A percentile compares a stretch with the other conserved stretches of the same genome.
Evolutionary conservation across 805 yeast species (phyloP).

Genomic region (Candida silvicultrix): DNA sequence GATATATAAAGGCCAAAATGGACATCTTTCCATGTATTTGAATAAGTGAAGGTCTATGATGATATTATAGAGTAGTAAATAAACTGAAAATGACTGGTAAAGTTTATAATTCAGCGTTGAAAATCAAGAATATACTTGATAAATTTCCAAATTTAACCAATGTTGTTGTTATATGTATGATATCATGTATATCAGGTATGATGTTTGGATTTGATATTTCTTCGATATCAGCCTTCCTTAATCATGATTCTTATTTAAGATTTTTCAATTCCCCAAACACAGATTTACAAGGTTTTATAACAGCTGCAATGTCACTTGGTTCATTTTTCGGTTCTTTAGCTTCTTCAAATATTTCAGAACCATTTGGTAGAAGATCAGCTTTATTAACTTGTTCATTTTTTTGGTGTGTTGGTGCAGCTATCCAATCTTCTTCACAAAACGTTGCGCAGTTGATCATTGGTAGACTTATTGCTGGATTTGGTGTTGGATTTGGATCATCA

Average conservation of each 20-base stretch:
- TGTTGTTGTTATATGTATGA: constrained; percentile 46
- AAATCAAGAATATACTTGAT: neutral
- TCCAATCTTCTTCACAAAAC: constrained; percentile 41
- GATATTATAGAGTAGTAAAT: too few species aligned
- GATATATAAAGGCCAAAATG: too few species aligned
- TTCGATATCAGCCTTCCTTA: constrained; percentile 61
- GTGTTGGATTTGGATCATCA: constrained; percentile 60
- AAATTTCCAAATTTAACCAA: constrained; percentile 31
- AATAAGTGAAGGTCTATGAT: too few species aligned
- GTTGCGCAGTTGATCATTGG: constrained; percentile 29
- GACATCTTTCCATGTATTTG: too few species aligned
- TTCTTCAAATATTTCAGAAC: constrained; percentile 42
- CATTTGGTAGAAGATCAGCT: constrained; percentile 49
- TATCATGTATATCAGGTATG: constrained; percentile 60
- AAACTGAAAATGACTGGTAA: too few species aligned
- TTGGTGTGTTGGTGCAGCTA: constrained; percentile 54
- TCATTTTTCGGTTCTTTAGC: constrained; percentile 55
- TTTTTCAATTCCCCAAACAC: too few species aligned
- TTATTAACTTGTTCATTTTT: constrained; percentile 45
- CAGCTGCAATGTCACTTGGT: constrained; percentile 72
- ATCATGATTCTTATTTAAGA: constrained; percentile 28
- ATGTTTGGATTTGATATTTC: constrained; percentile 71
- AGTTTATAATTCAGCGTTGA: neutral
- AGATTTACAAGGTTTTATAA: too few species aligned
- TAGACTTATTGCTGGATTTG: constrained; percentile 49